Evolutionary conservation across 345 rosid genomes (phyloP).

Genomic region (Punica granatum): DNA sequence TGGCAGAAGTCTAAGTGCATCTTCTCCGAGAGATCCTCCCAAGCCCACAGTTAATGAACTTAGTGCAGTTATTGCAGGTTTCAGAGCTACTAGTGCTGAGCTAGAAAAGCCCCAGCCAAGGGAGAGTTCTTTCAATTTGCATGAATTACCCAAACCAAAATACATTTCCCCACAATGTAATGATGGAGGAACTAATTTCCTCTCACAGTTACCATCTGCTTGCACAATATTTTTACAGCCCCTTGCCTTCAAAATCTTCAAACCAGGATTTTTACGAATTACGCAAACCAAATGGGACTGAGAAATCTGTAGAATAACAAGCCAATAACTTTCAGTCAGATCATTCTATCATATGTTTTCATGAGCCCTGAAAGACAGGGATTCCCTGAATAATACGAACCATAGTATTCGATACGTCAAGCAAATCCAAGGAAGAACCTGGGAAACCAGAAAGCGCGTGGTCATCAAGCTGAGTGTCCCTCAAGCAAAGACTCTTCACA

Average conservation of each 20-base stretch:
- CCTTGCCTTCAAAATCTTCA: constrained; percentile 55
- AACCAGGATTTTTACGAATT: constrained; percentile 38
- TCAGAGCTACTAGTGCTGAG: constrained; percentile 41
- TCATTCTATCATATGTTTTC: background rate
- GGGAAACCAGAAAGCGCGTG: constrained; percentile 43
- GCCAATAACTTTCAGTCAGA: constrained; percentile 6
- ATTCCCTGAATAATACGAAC: constrained; percentile 30
- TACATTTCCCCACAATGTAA: constrained; percentile 24
- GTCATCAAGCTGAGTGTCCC: constrained; percentile 51
- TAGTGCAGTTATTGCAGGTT: constrained; percentile 44
- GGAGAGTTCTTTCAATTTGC: constrained; percentile 48
- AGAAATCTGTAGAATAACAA: constrained; percentile 45
- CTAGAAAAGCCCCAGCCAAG: constrained; percentile 73
- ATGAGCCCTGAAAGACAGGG: background rate
- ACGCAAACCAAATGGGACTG: constrained; percentile 42
- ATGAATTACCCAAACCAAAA: constrained; percentile 30
- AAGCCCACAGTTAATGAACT: constrained; percentile 51
- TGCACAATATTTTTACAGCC: constrained; percentile 57
- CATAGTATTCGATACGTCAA: constrained; percentile 68
- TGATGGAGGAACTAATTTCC: constrained; percentile 17
- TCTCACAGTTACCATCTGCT: constrained; percentile 17
- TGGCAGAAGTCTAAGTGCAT: constrained; percentile 39
- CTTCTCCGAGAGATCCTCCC: constrained; percentile 69
- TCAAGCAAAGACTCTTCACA: constrained; percentile 61
- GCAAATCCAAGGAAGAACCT: constrained; percentile 62